A percentile compares a stretch with the other conserved stretches of the same genome.
Evolutionary conservation across 164 flowering plant genomes (phyloP).

Genomic region (Tetracentron sinense): DNA sequence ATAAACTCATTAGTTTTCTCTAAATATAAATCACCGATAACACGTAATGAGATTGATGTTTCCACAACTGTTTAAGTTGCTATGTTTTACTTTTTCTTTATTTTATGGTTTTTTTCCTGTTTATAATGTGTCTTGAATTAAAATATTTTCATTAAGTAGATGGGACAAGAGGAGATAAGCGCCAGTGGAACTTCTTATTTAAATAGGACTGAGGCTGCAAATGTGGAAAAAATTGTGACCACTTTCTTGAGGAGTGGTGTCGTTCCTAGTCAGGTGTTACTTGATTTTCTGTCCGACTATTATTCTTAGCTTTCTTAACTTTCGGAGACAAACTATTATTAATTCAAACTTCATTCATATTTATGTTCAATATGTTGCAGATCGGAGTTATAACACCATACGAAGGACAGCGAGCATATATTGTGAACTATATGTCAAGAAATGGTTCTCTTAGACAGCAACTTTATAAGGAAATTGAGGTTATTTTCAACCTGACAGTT

Average conservation of each 20-base stretch:
- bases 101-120: background rate
- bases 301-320: background rate
- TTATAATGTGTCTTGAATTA: too few species aligned
- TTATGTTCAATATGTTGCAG: conserved; percentile 36
- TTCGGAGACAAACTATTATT: background rate
- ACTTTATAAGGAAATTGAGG: conserved; percentile 99
- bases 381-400: conserved; percentile 99
- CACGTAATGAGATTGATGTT: too few species aligned
- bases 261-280: conserved; percentile 83
- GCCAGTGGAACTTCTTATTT: conserved; percentile 98
- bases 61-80: background rate
- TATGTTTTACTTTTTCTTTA: background rate
- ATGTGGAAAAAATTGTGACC: conserved; percentile 97
- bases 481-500: conserved; percentile 15
- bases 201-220: conserved; percentile 97
- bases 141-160: conserved; percentile 39
- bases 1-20: background rate
- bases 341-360: background rate
- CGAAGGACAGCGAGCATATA: conserved; percentile 99
- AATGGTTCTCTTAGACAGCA: conserved; percentile 98
- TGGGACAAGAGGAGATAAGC: conserved; percentile 99
- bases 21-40: too few species aligned
- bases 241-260: conserved; percentile 97
- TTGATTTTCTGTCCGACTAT: background rate
- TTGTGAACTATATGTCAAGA: conserved; percentile 96